These are phyloP conservation scores for Penicillium sp. DNA, from an alignment of 2,329 filamentous ascomycete genomes.

Conservation along the genomic window DNA sequence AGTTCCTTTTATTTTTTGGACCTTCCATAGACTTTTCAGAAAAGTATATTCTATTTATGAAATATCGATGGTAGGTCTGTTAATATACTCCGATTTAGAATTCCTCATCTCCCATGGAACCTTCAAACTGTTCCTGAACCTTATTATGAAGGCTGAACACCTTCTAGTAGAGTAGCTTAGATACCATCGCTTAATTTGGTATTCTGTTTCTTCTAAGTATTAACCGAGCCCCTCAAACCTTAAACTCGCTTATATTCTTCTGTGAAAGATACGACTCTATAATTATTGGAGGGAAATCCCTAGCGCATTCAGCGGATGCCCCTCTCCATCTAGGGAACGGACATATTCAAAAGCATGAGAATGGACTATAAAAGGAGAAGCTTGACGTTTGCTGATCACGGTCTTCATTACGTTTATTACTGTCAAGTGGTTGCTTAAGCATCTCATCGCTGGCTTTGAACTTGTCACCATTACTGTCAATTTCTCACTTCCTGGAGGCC, in stretches of 20 bases:
- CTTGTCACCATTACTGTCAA: not conserved
- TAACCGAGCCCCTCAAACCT: not conserved
- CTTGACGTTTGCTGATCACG: no score
- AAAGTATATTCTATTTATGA: no score
- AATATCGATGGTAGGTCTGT: no score
- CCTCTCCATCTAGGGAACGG: not conserved
- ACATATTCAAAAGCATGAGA: no score
- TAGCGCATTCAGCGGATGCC: not conserved
- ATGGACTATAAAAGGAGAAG: not conserved
- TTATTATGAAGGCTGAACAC: not conserved
- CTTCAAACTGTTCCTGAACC: not conserved
- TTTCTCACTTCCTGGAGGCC: not conserved
- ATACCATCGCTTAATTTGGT: not conserved
- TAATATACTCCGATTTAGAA: not conserved
- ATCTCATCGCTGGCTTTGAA: not conserved
- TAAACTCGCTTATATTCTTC: not conserved
- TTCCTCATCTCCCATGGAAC: not conserved
- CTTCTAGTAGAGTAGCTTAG: not conserved
- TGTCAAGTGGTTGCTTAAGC: not conserved
- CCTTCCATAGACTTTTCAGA: no score
- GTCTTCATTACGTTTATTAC: no score
- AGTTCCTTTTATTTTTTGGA: no score
- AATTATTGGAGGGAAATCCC: slow-evolving; percentile 15
- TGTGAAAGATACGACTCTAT: not conserved
- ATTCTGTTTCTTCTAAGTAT: not conserved